A percentile compares a stretch with the other conserved stretches of the same genome.
These are phyloP conservation scores for Globisporangium viniferum DNA, from an alignment of 352 stramenopile genomes.

Conservation along the genomic window DNA sequence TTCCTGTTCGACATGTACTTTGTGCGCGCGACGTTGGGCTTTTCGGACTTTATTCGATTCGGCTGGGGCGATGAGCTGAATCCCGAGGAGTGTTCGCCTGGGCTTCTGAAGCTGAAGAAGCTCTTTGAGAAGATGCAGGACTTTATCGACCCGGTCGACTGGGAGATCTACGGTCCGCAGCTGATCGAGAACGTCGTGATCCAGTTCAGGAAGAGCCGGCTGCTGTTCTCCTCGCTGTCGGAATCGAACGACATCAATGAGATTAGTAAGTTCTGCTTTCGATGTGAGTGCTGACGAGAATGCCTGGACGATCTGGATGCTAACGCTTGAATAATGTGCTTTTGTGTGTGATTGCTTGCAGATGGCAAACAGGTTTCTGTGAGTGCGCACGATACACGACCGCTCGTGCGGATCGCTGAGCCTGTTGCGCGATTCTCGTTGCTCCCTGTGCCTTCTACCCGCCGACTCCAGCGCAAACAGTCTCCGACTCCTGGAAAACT, in stretches of 20 bases:
- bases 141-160: slow-evolving; percentile 86
- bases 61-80: slow-evolving; percentile 84
- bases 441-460: slow-evolving; percentile 62
- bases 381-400: slow-evolving; percentile 59
- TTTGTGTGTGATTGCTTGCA: slow-evolving; percentile 20
- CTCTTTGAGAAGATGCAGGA: slow-evolving; percentile 79
- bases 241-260: slow-evolving; percentile 83
- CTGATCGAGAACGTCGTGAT: slow-evolving; percentile 84
- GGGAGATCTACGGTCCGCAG: slow-evolving; percentile 86
- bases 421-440: slow-evolving; percentile 79
- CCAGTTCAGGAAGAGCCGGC: slow-evolving; percentile 80
- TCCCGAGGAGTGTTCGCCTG: slow-evolving; percentile 44
- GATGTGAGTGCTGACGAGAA: not conserved
- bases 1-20: slow-evolving; percentile 91
- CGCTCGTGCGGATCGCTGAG: slow-evolving; percentile 67
- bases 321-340: slow-evolving; percentile 8
- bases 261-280: slow-evolving; percentile 55
- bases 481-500: slow-evolving; percentile 18
- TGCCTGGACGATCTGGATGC: not conserved
- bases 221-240: slow-evolving; percentile 84
- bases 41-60: slow-evolving; percentile 86
- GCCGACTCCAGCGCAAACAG: slow-evolving; percentile 46
- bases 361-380: slow-evolving; percentile 76
- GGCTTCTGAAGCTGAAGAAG: slow-evolving; percentile 49
- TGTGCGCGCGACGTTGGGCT: slow-evolving; percentile 77